Evolutionary conservation across 148 eudicot genomes (phyloP), one percentile per base, ranked within the genome.

Genomic region (Bassia scoparia): DNA sequence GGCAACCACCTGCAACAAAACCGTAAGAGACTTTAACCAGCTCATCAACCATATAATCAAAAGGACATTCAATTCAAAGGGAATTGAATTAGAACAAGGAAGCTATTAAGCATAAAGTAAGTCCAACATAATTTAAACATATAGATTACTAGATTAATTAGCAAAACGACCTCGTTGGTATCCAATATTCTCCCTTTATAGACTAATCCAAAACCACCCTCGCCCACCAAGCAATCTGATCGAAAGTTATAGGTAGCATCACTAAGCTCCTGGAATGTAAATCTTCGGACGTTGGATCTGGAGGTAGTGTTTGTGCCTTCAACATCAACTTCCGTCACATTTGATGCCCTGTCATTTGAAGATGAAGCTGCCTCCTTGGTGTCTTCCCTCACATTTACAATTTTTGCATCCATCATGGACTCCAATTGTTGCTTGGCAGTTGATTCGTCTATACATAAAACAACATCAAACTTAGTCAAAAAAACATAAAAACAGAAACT

Each of bases 1-100:
- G 58, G 97, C 97, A 43, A 88, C 97, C 79, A 81, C 61, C 93
- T 89, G 81, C 73, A 76, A 21, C 17, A 18, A 13, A 46, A 43
- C 65, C 20, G 17, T 21, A 12, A 54, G 4, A 74, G 18, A 27
- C 37, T 50, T 35, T n/a, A n/a, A n/a, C n/a, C n/a, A n/a, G n/a
- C 70, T 3, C 14, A 44, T 46, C 12, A 6, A 0, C 24, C 33
- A 7, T 27, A n/a, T 43, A 27, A 29, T 27, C 15, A 56, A 54
- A 54, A 50, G 10, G 9, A 46, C 9, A n/a, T n/a, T n/a, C n/a
- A n/a, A 26, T 3, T 67, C 37, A 31, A 69, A 34, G 27, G 4
- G 30, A 74, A 74, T 37, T 15, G 17, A 63, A 26, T n/a, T 12
- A 35, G 13, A 1, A 26, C 30, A 62, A 34, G 18, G n/a, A 50